Percentiles rank a stretch among this genome's conserved stretches.
These are phyloP conservation scores for Solanum chmielewskii DNA, from an alignment of 257 asterid genomes.

Conservation along the genomic window DNA sequence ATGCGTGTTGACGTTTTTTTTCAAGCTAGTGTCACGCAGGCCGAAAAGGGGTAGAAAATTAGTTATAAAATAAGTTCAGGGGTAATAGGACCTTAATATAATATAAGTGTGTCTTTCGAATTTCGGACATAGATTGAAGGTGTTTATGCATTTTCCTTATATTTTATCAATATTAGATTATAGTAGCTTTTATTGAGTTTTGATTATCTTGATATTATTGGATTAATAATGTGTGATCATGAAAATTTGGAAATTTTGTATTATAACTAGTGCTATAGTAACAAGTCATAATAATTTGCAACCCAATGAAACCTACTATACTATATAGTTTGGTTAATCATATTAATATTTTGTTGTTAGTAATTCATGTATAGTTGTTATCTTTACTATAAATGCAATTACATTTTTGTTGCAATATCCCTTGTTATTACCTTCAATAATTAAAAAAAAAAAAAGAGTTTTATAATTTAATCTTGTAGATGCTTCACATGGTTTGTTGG, in stretches of 20 bases:
- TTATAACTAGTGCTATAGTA: neutral
- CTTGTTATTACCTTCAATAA: neutral
- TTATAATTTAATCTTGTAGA: neutral
- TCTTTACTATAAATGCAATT: neutral
- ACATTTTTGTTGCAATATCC: neutral
- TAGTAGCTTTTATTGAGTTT: neutral
- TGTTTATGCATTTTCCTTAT: too few species aligned
- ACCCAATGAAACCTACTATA: neutral
- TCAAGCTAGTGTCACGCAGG: too few species aligned
- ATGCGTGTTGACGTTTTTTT: too few species aligned
- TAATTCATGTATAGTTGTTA: neutral
- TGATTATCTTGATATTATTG: neutral
- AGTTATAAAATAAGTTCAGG: too few species aligned
- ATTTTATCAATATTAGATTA: neutral
- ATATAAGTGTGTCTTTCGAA: too few species aligned
- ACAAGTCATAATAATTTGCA: neutral
- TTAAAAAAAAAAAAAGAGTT: neutral
- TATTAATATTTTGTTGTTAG: neutral
- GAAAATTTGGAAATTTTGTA: neutral
- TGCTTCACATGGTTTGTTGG: neutral
- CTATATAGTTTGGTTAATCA: neutral
- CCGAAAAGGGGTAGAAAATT: too few species aligned
- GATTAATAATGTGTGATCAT: neutral
- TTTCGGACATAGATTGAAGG: accelerated
- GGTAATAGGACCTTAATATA: too few species aligned